Conservation (phyloP, 1,139 yeast genomes). For the Yamadazyma triangularis region DNA sequence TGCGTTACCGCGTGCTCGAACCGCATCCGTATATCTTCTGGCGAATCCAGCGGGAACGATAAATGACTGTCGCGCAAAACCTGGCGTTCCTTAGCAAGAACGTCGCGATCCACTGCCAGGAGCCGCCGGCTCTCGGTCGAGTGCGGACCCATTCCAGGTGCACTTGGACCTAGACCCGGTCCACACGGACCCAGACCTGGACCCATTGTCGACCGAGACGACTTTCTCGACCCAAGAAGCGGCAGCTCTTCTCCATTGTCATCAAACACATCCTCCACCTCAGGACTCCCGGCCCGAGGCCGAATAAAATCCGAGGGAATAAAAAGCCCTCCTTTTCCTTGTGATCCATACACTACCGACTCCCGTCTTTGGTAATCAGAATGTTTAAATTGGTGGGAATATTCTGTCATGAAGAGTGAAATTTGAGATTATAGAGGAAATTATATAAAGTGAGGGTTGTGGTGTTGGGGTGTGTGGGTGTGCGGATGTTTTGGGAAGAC, state of each 20-base stretch:
- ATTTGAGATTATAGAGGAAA: too few relatives aligned
- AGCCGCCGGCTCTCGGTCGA: too few relatives aligned
- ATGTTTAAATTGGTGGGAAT: slow-evolving; percentile 39
- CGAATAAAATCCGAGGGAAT: slow-evolving; percentile 46
- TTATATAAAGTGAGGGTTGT: too few relatives aligned
- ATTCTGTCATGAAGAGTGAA: too few relatives aligned
- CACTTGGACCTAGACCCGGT: slow-evolving; percentile 23
- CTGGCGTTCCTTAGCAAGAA: too few relatives aligned
- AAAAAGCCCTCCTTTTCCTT: slow-evolving; percentile 52
- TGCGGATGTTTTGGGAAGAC: too few relatives aligned
- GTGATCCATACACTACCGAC: slow-evolving; percentile 50
- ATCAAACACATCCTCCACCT: slow-evolving; percentile 10
- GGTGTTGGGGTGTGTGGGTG: too few relatives aligned
- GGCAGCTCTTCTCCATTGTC: slow-evolving; percentile 10
- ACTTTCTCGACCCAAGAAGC: too few relatives aligned
- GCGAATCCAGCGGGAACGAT: too few relatives aligned
- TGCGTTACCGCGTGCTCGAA: slow-evolving; percentile 24
- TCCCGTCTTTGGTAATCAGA: slow-evolving; percentile 48
- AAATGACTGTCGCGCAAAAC: too few relatives aligned
- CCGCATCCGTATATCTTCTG: slow-evolving; percentile 33
- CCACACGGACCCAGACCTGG: neutral
- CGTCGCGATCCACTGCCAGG: too few relatives aligned
- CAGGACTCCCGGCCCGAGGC: slow-evolving; percentile 4
- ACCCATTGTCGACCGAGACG: slow-evolving; percentile 6
- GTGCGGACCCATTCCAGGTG: too few relatives aligned